A percentile compares a stretch with the other conserved stretches of the same genome.
These are phyloP conservation scores for Friedmanniomyces simplex DNA, from an alignment of 495 filamentous ascomycete genomes.

Conservation along the genomic window DNA sequence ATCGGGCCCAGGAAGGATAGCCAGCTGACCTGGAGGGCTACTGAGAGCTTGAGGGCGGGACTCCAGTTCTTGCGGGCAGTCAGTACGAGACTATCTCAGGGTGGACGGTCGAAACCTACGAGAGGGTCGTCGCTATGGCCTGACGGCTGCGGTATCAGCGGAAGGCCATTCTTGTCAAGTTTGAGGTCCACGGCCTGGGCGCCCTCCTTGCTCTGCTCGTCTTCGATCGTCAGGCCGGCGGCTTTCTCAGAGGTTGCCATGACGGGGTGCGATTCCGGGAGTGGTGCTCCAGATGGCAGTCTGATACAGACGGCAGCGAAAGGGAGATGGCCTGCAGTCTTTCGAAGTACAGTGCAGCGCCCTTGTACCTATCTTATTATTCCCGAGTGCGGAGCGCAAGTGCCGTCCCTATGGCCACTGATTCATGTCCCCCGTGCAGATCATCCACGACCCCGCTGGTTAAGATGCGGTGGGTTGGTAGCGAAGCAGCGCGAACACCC, in stretches of 20 bases:
- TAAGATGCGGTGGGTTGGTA: no score
- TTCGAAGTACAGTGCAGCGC: no score
- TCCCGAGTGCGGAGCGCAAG: no score
- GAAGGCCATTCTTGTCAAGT: slow-evolving; percentile 8
- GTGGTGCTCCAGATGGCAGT: no score
- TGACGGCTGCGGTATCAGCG: slow-evolving; percentile 6
- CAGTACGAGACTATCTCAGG: background rate
- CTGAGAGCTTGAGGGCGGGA: background rate
- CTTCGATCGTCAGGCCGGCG: background rate
- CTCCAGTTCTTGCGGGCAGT: slow-evolving; percentile 6
- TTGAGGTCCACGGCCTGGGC: background rate
- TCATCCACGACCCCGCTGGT: no score
- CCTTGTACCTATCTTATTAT: no score
- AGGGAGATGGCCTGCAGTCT: background rate
- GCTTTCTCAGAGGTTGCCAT: background rate
- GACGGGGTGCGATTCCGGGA: background rate
- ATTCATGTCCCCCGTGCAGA: no score
- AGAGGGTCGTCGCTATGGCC: slow-evolving; percentile 5
- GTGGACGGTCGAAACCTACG: background rate
- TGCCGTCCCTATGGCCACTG: no score
- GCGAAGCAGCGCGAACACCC: no score
- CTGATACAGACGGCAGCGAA: background rate
- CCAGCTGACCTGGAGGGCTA: slow-evolving; percentile 7
- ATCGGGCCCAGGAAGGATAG: slow-evolving; percentile 20
- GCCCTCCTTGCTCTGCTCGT: background rate